Evolutionary conservation across 2,329 filamentous ascomycete species (phyloP).

Genomic region (Xylariaceae sp.): DNA sequence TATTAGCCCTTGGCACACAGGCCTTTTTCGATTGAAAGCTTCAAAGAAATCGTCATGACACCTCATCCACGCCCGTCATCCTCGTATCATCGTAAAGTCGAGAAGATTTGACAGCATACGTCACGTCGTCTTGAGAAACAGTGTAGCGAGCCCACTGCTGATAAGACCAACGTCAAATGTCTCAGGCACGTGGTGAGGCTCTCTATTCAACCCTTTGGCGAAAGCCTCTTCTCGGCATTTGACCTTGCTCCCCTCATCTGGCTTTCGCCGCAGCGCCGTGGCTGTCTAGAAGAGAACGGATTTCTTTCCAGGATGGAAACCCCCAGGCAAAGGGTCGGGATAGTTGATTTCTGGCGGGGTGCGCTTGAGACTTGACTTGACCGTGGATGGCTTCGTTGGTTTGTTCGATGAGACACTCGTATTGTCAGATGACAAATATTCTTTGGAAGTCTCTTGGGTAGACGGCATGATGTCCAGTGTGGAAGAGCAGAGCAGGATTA

Average conservation of each 20-base stretch:
- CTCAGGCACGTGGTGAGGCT: too few species aligned
- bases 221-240: neutral
- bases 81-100: too few species aligned
- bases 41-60: too few species aligned
- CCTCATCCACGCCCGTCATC: too few species aligned
- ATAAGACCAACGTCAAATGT: too few species aligned
- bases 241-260: neutral
- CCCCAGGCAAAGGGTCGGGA: constrained; percentile 25
- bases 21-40: too few species aligned
- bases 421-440: constrained; percentile 4
- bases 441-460: neutral
- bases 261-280: neutral
- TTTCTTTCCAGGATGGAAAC: constrained; percentile 30
- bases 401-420: constrained; percentile 3
- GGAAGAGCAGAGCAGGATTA: neutral
- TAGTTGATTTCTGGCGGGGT: constrained; percentile 24
- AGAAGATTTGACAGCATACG: too few species aligned
- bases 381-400: constrained; percentile 4
- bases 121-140: too few species aligned
- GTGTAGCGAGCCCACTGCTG: too few species aligned
- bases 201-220: neutral
- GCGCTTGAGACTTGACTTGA: constrained; percentile 13
- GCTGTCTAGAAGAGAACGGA: constrained; percentile 17
- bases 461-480: constrained; percentile 5
- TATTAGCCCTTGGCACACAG: too few species aligned